phyloP scores from a whole-genome alignment of 768 basidiomycete species.

The Lentinula raphanica region DNA sequence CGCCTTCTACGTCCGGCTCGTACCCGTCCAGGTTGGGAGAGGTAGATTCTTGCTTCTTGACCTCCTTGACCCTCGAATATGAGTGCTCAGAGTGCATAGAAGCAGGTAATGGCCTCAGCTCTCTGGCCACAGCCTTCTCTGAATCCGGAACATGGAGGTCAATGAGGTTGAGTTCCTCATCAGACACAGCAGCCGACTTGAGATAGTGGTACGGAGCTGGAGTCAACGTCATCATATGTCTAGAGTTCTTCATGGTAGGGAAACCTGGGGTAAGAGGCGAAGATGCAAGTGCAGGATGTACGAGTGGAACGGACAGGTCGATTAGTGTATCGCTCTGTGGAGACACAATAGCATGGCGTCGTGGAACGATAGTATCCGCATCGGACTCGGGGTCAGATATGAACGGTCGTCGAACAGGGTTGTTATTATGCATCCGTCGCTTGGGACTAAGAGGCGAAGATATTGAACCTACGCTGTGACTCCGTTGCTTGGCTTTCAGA shows the following conservation, averaged over 20 bases:
- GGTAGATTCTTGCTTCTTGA: background rate
- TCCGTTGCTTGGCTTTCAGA: slow-evolving; percentile 2
- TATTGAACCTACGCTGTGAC: background rate
- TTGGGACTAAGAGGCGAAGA: slow-evolving; percentile 4
- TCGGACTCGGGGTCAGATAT: slow-evolving; percentile 2
- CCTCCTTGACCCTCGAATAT: background rate
- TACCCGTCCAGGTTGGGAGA: background rate
- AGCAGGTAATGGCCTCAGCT: background rate
- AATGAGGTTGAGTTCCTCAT: slow-evolving; percentile 3
- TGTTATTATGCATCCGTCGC: background rate
- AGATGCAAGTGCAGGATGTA: background rate
- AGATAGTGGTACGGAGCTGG: background rate
- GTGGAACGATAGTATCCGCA: background rate
- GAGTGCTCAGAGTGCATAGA: background rate
- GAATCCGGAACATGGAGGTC: slow-evolving; percentile 1
- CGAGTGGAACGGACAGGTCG: background rate
- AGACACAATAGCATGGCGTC: background rate
- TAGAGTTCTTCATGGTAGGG: background rate
- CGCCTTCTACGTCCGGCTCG: background rate
- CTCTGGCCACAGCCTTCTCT: background rate
- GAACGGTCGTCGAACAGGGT: background rate
- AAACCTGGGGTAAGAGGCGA: background rate
- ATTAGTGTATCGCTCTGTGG: background rate
- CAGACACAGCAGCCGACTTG: background rate
- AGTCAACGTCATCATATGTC: background rate